Evolutionary conservation across 495 filamentous ascomycete genomes (phyloP).

Genomic region (Trichoderma virens): DNA sequence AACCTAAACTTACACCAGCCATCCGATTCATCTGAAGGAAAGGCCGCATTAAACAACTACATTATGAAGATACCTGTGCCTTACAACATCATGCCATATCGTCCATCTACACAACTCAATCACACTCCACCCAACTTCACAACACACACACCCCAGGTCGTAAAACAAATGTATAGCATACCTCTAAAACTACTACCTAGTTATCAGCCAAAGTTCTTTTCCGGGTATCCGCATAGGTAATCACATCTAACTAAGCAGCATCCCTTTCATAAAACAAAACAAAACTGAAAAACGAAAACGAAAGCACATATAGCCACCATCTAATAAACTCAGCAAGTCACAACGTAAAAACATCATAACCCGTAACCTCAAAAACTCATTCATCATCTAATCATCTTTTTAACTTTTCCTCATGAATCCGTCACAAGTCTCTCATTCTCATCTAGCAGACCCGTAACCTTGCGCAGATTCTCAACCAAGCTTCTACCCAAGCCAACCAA

Average conservation of each 20-base stretch:
- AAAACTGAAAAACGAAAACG: too few relatives aligned
- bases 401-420: slow-evolving; percentile 38
- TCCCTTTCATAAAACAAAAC: neutral
- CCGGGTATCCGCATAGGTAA: slow-evolving; percentile 3
- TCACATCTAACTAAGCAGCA: neutral
- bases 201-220: neutral
- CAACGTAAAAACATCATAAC: neutral
- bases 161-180: neutral
- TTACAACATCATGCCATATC: too few relatives aligned
- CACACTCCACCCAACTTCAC: too few relatives aligned
- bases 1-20: too few relatives aligned
- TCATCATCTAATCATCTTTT: neutral
- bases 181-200: neutral
- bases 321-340: neutral
- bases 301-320: too few relatives aligned
- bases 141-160: too few relatives aligned
- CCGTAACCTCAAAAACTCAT: neutral
- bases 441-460: slow-evolving; percentile 77
- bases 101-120: too few relatives aligned
- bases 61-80: too few relatives aligned
- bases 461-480: slow-evolving; percentile 76
- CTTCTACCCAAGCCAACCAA: slow-evolving; percentile 81
- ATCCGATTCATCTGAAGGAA: too few relatives aligned
- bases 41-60: too few relatives aligned
- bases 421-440: slow-evolving; percentile 89